A percentile compares a stretch with the other conserved stretches of the same genome.
These are phyloP conservation scores for Heterobasidion parviporum DNA, from an alignment of 1,284 basidiomycete genomes.

Conservation along the genomic window DNA sequence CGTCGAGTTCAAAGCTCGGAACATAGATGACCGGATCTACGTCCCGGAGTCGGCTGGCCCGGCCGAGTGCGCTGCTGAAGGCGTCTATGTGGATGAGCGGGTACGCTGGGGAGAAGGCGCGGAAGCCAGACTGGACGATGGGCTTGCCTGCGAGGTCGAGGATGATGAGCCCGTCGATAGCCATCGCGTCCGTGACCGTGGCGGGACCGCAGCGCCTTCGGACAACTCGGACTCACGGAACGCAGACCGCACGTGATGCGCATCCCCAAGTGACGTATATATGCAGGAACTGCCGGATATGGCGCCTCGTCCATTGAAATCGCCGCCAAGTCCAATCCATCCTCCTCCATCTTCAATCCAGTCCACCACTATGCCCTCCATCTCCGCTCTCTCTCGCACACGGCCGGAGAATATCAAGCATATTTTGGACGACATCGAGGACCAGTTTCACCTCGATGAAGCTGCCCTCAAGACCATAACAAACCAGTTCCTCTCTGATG, in stretches of 20 bases:
- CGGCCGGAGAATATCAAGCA: slow-evolving; percentile 12
- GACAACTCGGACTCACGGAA: neutral
- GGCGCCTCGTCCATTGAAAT: neutral
- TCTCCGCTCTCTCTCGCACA: slow-evolving; percentile 12
- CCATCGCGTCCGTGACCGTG: slow-evolving; percentile 33
- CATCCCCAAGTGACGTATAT: neutral
- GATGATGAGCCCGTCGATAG: slow-evolving; percentile 87
- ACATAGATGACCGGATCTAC: slow-evolving; percentile 71
- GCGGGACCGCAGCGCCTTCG: neutral
- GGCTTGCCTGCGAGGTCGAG: slow-evolving; percentile 77
- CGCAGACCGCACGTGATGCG: neutral
- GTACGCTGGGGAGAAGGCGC: slow-evolving; percentile 69
- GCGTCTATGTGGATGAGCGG: slow-evolving; percentile 84
- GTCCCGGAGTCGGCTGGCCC: slow-evolving; percentile 39
- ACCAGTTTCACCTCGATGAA: slow-evolving; percentile 61
- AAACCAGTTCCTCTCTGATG: slow-evolving; percentile 73
- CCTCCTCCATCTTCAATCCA: neutral
- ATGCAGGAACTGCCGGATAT: neutral
- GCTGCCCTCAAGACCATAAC: slow-evolving; percentile 63
- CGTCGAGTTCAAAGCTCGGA: slow-evolving; percentile 35
- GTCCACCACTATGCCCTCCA: slow-evolving; percentile 15
- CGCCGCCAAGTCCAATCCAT: neutral
- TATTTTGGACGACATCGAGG: slow-evolving; percentile 43
- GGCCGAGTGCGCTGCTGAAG: slow-evolving; percentile 65
- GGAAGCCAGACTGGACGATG: slow-evolving; percentile 89